phyloP scores from a whole-genome alignment of 441 rosid genomes.

The Adansonia rubrostipa region DNA sequence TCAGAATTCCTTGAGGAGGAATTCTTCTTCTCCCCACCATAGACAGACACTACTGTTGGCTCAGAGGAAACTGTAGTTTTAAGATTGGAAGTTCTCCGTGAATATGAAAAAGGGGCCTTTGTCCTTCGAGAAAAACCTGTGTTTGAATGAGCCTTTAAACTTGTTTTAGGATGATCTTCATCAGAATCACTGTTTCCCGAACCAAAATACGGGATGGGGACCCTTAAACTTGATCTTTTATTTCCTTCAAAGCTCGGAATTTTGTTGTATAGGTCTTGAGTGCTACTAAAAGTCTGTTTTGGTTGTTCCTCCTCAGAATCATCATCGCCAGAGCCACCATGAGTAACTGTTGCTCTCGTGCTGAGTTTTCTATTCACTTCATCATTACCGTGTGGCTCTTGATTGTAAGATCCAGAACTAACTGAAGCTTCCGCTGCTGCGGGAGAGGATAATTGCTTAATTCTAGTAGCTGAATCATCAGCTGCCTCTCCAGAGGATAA shows the following conservation, averaged over 20 bases:
- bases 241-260: conserved; percentile 35
- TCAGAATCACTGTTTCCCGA: conserved; percentile 48
- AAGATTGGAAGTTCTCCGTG: conserved; percentile 28
- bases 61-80: conserved; percentile 30
- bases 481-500: conserved; percentile 40
- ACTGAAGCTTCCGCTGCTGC: conserved; percentile 22
- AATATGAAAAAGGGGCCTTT: conserved; percentile 37
- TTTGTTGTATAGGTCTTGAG: conserved; percentile 23
- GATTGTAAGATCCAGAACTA: conserved; percentile 34
- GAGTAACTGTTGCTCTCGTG: conserved; percentile 33
- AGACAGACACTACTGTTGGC: conserved; percentile 18
- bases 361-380: conserved; percentile 39
- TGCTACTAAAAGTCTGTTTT: conserved; percentile 22
- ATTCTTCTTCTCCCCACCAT: conserved; percentile 27
- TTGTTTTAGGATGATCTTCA: conserved; percentile 43
- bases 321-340: conserved; percentile 41
- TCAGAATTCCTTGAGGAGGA: conserved; percentile 35
- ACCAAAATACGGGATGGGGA: conserved; percentile 39
- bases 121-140: conserved; percentile 66
- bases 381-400: conserved; percentile 34
- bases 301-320: conserved; percentile 43
- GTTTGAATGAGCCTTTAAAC: conserved; percentile 35
- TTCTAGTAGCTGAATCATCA: conserved; percentile 33
- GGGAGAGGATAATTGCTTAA: conserved; percentile 37
- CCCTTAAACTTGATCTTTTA: conserved; percentile 37